A percentile compares a stretch with the other conserved stretches of the same genome.
These are phyloP conservation scores for Pythium rishiriense DNA, from an alignment of 352 stramenopile species.

Conservation along the genomic window DNA sequence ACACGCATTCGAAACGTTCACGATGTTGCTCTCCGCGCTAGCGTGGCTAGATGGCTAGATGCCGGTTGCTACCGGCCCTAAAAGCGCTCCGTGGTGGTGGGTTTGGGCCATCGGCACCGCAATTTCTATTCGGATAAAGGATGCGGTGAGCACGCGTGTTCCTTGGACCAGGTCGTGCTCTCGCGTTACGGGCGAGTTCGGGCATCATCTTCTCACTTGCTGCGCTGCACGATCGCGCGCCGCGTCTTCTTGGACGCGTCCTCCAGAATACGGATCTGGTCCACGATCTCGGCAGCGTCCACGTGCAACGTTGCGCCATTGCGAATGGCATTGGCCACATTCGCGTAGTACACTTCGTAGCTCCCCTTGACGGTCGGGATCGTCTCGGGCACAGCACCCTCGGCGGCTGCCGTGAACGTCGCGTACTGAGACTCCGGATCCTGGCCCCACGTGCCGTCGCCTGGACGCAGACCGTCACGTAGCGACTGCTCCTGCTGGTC, in stretches of 20 bases:
- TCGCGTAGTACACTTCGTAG: constrained; percentile 75
- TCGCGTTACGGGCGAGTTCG: too few relatives aligned
- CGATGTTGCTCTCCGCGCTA: too few relatives aligned
- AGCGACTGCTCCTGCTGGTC: constrained; percentile 67
- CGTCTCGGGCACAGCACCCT: constrained; percentile 21
- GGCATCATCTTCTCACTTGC: neutral
- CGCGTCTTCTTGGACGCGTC: constrained; percentile 45
- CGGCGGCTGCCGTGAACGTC: constrained; percentile 35
- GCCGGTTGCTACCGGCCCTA: too few relatives aligned
- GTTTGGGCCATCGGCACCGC: too few relatives aligned
- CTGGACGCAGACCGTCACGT: constrained; percentile 50
- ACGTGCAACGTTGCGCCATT: constrained; percentile 48
- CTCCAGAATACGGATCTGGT: constrained; percentile 76
- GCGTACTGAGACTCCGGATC: constrained; percentile 50
- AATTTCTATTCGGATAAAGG: too few relatives aligned
- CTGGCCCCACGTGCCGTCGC: constrained; percentile 48
- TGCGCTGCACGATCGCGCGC: constrained; percentile 11
- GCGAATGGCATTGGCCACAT: constrained; percentile 64
- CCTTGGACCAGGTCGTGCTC: too few relatives aligned
- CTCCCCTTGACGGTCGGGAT: constrained; percentile 47
- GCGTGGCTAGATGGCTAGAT: too few relatives aligned
- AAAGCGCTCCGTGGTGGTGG: too few relatives aligned
- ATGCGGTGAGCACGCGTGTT: too few relatives aligned
- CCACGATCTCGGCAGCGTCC: constrained; percentile 47
- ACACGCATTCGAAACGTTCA: too few relatives aligned